phyloP scores from a whole-genome alignment of 1,139 yeast species.

The Debaryomyces subglobosus region DNA sequence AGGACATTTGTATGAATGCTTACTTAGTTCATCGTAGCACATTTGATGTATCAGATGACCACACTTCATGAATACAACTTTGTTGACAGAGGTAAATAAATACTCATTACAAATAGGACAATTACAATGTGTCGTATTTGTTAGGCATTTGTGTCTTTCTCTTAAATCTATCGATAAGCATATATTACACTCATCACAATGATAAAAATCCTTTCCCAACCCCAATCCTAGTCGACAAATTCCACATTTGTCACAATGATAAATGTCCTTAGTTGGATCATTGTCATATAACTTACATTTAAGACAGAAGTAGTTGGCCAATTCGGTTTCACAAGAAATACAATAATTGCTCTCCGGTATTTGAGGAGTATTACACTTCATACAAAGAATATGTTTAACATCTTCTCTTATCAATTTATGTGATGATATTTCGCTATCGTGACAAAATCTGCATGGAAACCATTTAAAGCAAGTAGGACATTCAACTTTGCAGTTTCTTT shows the following conservation, averaged over 20 bases:
- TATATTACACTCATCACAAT: slow-evolving; percentile 87
- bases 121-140: slow-evolving; percentile 84
- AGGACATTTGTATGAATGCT: slow-evolving; percentile 88
- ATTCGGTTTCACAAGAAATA: slow-evolving; percentile 60
- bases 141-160: slow-evolving; percentile 80
- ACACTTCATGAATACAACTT: slow-evolving; percentile 90
- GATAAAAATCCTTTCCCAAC: slow-evolving; percentile 84
- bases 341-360: slow-evolving; percentile 68
- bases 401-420: slow-evolving; percentile 69
- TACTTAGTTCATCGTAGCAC: slow-evolving; percentile 79
- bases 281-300: slow-evolving; percentile 84
- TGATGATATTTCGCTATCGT: slow-evolving; percentile 57
- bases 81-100: slow-evolving; percentile 81
- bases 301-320: slow-evolving; percentile 78
- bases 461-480: slow-evolving; percentile 76
- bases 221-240: slow-evolving; percentile 91
- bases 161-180: slow-evolving; percentile 82
- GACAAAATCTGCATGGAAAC: slow-evolving; percentile 86
- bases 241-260: slow-evolving; percentile 92
- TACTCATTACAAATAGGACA: slow-evolving; percentile 94
- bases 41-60: slow-evolving; percentile 91
- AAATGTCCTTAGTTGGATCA: slow-evolving; percentile 77
- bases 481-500: slow-evolving; percentile 79
- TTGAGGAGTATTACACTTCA: slow-evolving; percentile 78
- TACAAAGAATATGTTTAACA: slow-evolving; percentile 74